Evolutionary conservation across 2,329 filamentous ascomycete genomes (phyloP).

Genomic region (Penicillium sp.): DNA sequence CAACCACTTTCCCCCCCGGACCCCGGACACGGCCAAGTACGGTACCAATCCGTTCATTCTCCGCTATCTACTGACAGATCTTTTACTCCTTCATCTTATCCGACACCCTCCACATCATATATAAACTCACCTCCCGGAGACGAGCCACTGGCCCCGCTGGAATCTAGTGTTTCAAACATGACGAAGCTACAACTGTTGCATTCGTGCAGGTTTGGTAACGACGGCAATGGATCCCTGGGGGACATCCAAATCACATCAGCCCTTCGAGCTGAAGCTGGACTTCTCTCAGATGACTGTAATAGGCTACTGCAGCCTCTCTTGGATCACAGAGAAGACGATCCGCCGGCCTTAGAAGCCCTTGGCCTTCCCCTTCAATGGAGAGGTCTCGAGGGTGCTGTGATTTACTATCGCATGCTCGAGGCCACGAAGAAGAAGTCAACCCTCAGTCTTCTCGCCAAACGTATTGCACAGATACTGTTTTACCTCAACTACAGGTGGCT

Average conservation of each 20-base stretch:
- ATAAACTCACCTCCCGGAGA: constrained; percentile 9
- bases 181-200: constrained; percentile 10
- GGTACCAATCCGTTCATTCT: constrained; percentile 6
- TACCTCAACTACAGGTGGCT: constrained; percentile 13
- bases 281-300: constrained; percentile 8
- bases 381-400: constrained; percentile 10
- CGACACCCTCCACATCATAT: constrained; percentile 12
- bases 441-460: constrained; percentile 9
- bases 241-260: constrained; percentile 8
- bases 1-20: constrained; percentile 5
- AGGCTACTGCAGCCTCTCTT: constrained; percentile 11
- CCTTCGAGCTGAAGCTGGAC: constrained; percentile 11
- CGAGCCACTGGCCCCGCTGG: constrained; percentile 8
- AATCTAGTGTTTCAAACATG: constrained; percentile 8
- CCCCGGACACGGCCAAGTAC: constrained; percentile 7
- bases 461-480: constrained; percentile 11
- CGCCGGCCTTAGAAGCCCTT: constrained; percentile 10
- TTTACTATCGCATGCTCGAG: constrained; percentile 11
- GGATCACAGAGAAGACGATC: constrained; percentile 9
- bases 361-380: constrained; percentile 12
- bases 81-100: constrained; percentile 8
- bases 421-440: constrained; percentile 10
- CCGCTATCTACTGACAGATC: constrained; percentile 6
- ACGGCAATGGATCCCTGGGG: constrained; percentile 9
- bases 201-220: constrained; percentile 11